A percentile compares a stretch with the other conserved stretches of the same genome.
Conservation (phyloP, 2,329 filamentous ascomycete genomes). For the Hymenoscyphus infarciens region DNA sequence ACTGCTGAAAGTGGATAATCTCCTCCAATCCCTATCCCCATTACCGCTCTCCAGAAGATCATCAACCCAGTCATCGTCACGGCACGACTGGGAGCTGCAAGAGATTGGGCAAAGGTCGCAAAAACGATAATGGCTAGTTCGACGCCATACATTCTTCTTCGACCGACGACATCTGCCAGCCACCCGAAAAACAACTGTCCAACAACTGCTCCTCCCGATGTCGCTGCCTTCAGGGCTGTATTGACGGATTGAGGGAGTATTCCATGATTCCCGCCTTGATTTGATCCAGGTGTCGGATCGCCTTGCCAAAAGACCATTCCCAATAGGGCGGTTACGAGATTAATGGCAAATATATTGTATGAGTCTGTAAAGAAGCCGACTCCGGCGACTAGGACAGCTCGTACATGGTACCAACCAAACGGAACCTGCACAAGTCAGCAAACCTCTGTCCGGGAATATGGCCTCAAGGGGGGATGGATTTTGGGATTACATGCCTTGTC, state of each 20-base stretch:
- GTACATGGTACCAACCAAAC: slow-evolving; percentile 73
- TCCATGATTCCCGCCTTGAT: slow-evolving; percentile 47
- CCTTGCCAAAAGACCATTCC: slow-evolving; percentile 73
- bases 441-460: not conserved
- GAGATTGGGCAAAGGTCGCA: slow-evolving; percentile 63
- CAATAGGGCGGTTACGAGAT: slow-evolving; percentile 66
- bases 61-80: slow-evolving; percentile 58
- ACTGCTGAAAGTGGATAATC: slow-evolving; percentile 80
- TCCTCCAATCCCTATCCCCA: slow-evolving; percentile 76
- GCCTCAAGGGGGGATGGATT: not conserved
- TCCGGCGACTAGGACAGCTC: slow-evolving; percentile 71
- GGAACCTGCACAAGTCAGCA: slow-evolving; percentile 25
- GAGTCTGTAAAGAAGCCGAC: slow-evolving; percentile 82
- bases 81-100: slow-evolving; percentile 57
- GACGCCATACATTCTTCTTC: slow-evolving; percentile 78
- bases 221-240: slow-evolving; percentile 77
- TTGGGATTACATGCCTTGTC: slow-evolving; percentile 49
- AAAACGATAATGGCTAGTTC: slow-evolving; percentile 71
- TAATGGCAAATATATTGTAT: slow-evolving; percentile 79
- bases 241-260: slow-evolving; percentile 61
- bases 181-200: slow-evolving; percentile 76
- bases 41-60: slow-evolving; percentile 73
- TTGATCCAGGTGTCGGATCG: slow-evolving; percentile 40
- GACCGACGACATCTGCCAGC: slow-evolving; percentile 71
- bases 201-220: slow-evolving; percentile 73